Conservation (phyloP, 2,329 filamentous ascomycete species). For the Ustilaginoidea virens region DNA sequence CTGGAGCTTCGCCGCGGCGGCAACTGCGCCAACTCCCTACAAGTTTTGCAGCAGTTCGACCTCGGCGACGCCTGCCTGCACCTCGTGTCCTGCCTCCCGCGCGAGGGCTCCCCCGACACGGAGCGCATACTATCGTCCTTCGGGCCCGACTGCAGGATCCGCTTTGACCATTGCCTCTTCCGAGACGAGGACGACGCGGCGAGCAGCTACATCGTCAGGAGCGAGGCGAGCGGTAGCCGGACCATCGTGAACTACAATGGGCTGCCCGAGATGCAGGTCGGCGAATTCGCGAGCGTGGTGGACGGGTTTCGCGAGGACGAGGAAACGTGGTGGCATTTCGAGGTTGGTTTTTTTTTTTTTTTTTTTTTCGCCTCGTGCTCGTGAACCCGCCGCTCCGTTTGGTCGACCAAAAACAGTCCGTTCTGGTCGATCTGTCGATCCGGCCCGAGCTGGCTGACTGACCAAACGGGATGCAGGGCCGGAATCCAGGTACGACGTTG, state of each 20-base stretch:
- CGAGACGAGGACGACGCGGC: slow-evolving; percentile 42
- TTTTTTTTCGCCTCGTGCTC: no score
- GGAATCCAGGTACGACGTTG: slow-evolving; percentile 44
- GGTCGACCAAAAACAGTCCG: slow-evolving; percentile 1
- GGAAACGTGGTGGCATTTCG: slow-evolving; percentile 55
- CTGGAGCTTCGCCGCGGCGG: slow-evolving; percentile 49
- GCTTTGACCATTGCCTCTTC: slow-evolving; percentile 42
- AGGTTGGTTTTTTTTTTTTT: slow-evolving; percentile 27
- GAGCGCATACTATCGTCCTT: slow-evolving; percentile 39
- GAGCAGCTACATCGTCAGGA: slow-evolving; percentile 55
- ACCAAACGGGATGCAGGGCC: no score
- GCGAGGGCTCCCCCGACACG: slow-evolving; percentile 31
- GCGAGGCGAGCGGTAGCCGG: slow-evolving; percentile 39
- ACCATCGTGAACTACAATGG: slow-evolving; percentile 58
- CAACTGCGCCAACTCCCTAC: slow-evolving; percentile 56
- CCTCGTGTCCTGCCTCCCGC: slow-evolving; percentile 39
- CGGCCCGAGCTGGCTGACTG: no score
- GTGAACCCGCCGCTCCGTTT: no score
- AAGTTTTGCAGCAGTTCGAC: slow-evolving; percentile 49
- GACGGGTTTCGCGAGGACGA: slow-evolving; percentile 19
- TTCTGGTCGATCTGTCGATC: neutral
- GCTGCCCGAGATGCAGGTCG: slow-evolving; percentile 49
- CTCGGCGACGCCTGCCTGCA: slow-evolving; percentile 17
- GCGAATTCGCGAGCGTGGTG: slow-evolving; percentile 39
- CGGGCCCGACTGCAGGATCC: slow-evolving; percentile 22